Evolutionary conservation across 1,284 basidiomycete species (phyloP).

Genomic region (Lentinus polychrous): DNA sequence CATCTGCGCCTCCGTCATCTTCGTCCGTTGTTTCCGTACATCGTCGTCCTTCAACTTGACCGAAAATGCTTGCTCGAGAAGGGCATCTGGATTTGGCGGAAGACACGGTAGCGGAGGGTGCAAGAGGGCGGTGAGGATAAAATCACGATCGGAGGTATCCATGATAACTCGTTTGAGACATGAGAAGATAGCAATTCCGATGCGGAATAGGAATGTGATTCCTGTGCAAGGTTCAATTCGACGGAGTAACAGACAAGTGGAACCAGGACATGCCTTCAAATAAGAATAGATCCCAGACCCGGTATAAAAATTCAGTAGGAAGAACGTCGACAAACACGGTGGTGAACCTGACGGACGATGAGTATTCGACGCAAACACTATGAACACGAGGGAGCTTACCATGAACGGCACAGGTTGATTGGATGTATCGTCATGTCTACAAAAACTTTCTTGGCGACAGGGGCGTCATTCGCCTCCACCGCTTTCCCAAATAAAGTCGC

Average conservation of each 20-base stretch:
- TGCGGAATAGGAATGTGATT: slow-evolving; percentile 73
- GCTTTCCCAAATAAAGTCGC: slow-evolving; percentile 71
- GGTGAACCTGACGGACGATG: slow-evolving; percentile 47
- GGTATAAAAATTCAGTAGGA: slow-evolving; percentile 69
- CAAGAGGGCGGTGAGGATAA: slow-evolving; percentile 43
- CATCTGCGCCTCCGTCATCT: slow-evolving; percentile 33
- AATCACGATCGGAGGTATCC: slow-evolving; percentile 41
- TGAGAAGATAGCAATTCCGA: slow-evolving; percentile 69
- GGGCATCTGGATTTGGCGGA: slow-evolving; percentile 52
- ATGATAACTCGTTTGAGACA: slow-evolving; percentile 56
- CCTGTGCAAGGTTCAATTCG: slow-evolving; percentile 38
- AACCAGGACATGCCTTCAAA: slow-evolving; percentile 57
- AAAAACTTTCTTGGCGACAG: slow-evolving; percentile 61
- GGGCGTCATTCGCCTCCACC: slow-evolving; percentile 62
- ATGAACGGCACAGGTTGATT: slow-evolving; percentile 49
- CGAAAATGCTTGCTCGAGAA: slow-evolving; percentile 48
- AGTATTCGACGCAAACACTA: not conserved
- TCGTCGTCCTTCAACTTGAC: slow-evolving; percentile 82
- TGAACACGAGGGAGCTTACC: slow-evolving; percentile 33
- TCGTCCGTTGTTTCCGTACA: slow-evolving; percentile 65
- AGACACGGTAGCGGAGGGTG: slow-evolving; percentile 48
- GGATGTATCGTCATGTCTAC: slow-evolving; percentile 57
- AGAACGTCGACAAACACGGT: slow-evolving; percentile 72
- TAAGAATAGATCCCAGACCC: slow-evolving; percentile 86
- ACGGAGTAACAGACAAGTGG: not conserved